These are phyloP conservation scores for Moricandia arvensis DNA, from an alignment of 345 rosid genomes.

Conservation along the genomic window DNA sequence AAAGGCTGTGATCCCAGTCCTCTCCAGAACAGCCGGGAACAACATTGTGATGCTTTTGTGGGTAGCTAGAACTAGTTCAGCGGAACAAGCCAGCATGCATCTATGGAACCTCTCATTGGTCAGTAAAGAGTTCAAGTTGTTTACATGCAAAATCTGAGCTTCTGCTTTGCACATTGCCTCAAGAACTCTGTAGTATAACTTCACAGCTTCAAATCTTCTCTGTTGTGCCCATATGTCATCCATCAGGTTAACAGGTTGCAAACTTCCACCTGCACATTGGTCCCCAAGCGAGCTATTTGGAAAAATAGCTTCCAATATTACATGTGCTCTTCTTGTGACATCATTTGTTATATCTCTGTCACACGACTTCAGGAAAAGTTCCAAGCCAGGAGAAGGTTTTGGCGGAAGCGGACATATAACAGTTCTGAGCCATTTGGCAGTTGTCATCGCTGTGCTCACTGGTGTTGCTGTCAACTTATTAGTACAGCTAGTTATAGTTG, in stretches of 20 bases:
- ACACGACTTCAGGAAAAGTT: constrained; percentile 68
- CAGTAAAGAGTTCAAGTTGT: constrained; percentile 81
- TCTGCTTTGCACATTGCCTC: constrained; percentile 98
- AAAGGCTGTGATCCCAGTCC: constrained; percentile 97
- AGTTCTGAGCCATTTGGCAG: constrained; percentile 95
- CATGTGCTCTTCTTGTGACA: constrained; percentile 72
- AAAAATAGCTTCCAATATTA: constrained; percentile 90
- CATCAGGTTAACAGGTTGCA: constrained; percentile 76
- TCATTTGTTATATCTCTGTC: constrained; percentile 80
- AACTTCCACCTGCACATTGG: constrained; percentile 56
- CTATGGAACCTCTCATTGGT: constrained; percentile 96
- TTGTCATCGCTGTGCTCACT: constrained; percentile 89
- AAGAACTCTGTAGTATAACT: constrained; percentile 86
- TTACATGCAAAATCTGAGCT: constrained; percentile 73
- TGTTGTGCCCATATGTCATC: constrained; percentile 97
- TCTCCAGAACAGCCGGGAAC: constrained; percentile 93
- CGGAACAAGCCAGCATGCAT: constrained; percentile 97
- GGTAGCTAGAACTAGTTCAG: constrained; percentile 93
- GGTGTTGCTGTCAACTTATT: constrained; percentile 76
- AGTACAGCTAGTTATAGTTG: constrained; percentile 45
- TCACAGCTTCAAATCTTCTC: constrained; percentile 76
- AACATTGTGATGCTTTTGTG: constrained; percentile 91
- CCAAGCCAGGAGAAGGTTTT: constrained; percentile 72
- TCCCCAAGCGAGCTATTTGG: constrained; percentile 73
- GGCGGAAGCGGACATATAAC: constrained; percentile 77